These are phyloP conservation scores for Isabelozyma gotoi DNA, from an alignment of 805 yeast species.

Conservation along the genomic window DNA sequence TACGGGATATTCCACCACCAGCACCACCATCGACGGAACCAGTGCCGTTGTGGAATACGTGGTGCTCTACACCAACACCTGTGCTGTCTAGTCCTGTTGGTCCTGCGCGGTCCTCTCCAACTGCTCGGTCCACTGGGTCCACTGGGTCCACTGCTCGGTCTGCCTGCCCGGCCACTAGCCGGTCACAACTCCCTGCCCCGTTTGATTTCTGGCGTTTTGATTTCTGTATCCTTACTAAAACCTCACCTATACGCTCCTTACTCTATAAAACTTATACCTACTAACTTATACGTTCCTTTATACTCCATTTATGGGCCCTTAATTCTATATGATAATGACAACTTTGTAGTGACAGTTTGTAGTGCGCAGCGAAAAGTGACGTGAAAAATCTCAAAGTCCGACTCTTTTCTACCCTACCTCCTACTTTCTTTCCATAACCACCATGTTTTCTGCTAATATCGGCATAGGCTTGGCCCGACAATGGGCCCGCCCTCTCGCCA, in stretches of 20 bases:
- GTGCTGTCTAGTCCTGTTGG: slow-evolving; percentile 5
- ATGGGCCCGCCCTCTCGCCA: background rate
- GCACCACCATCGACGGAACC: slow-evolving; percentile 19
- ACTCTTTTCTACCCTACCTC: background rate
- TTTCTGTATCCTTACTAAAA: background rate
- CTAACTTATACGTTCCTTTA: background rate
- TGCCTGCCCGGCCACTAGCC: too few relatives aligned
- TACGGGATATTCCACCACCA: slow-evolving; percentile 16
- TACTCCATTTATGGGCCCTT: background rate
- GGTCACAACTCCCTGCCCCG: background rate
- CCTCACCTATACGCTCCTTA: background rate
- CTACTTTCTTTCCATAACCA: background rate
- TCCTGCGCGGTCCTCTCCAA: background rate
- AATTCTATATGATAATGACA: background rate
- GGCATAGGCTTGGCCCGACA: background rate
- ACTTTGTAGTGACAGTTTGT: background rate
- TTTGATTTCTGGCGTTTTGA: background rate
- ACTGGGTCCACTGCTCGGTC: too few relatives aligned
- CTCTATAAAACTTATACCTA: background rate
- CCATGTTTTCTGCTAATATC: background rate
- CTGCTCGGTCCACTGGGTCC: background rate
- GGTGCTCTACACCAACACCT: slow-evolving; percentile 19
- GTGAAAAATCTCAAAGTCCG: background rate
- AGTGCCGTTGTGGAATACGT: slow-evolving; percentile 23
- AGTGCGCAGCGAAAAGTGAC: too few relatives aligned